Conservation (phyloP, 1,284 basidiomycete species). For the Cyathus olla region DNA sequence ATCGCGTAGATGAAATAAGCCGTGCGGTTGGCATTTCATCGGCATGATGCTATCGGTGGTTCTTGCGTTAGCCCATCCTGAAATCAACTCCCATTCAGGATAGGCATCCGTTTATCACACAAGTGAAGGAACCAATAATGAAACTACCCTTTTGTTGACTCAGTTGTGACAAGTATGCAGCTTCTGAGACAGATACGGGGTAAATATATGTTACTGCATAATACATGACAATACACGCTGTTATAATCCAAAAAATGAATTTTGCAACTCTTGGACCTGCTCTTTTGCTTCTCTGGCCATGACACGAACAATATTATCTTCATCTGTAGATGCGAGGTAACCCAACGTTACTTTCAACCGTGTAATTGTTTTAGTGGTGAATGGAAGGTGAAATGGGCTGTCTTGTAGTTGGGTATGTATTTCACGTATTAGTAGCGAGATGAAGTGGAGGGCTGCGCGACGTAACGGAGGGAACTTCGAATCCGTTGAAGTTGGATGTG, state of each 20-base stretch:
- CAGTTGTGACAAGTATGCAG: constrained; percentile 69
- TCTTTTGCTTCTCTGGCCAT: constrained; percentile 85
- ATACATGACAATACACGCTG: constrained; percentile 5
- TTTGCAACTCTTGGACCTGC: constrained; percentile 62
- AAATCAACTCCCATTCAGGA: too few species aligned
- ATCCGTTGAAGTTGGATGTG: constrained; percentile 64
- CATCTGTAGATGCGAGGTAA: constrained; percentile 81
- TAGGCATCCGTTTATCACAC: too few species aligned
- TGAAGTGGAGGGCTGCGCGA: constrained; percentile 85
- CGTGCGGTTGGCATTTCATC: constrained; percentile 57
- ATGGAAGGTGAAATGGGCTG: constrained; percentile 20
- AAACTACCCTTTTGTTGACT: constrained; percentile 83
- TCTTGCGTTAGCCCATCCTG: not conserved
- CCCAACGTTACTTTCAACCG: constrained; percentile 73
- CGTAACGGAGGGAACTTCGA: constrained; percentile 84
- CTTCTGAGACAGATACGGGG: constrained; percentile 92
- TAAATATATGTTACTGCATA: constrained; percentile 57
- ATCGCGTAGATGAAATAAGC: constrained; percentile 78
- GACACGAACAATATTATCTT: constrained; percentile 77
- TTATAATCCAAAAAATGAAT: constrained; percentile 59
- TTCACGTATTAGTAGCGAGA: constrained; percentile 72
- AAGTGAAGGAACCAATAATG: constrained; percentile 63
- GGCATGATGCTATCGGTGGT: not conserved
- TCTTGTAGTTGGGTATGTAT: constrained; percentile 62
- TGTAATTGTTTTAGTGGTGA: constrained; percentile 53